Conservation (phyloP, 2,329 filamentous ascomycete species). For the Ceratocystis colombiana region DNA sequence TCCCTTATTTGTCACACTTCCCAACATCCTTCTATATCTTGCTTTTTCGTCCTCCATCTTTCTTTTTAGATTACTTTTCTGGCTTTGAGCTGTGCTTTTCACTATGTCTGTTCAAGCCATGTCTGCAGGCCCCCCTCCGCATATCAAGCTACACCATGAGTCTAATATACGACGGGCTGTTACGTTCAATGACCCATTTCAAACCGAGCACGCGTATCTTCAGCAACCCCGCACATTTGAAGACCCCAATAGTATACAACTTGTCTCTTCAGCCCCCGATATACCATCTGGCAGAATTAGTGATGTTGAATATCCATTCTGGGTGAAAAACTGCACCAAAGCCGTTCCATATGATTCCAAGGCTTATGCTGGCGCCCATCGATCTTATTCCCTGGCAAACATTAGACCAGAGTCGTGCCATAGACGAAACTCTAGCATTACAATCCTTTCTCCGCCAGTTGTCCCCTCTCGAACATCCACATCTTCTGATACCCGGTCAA, state of each 20-base stretch:
- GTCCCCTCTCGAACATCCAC: conserved; percentile 10
- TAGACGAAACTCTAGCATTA: conserved; percentile 18
- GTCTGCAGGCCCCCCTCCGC: conserved; percentile 8
- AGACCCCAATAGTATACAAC: conserved; percentile 9
- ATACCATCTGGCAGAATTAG: conserved; percentile 12
- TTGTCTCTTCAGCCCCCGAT: conserved; percentile 15
- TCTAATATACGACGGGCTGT: conserved; percentile 4
- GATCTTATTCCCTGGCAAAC: conserved; percentile 20
- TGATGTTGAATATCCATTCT: conserved; percentile 18
- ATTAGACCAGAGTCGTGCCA: conserved; percentile 21
- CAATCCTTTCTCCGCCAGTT: conserved; percentile 13
- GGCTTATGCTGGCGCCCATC: conserved; percentile 17
- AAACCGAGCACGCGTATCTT: not conserved
- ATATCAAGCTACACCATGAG: not conserved
- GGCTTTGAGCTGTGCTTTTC: not conserved
- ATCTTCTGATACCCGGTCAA: conserved; percentile 10
- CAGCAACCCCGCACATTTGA: conserved; percentile 20
- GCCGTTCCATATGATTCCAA: conserved; percentile 15
- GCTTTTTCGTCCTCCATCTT: not conserved
- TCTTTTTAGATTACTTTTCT: not conserved
- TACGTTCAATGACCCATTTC: conserved; percentile 18
- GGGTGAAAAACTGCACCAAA: conserved; percentile 17
- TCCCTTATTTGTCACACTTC: not conserved
- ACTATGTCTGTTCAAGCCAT: conserved; percentile 14
- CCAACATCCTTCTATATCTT: not conserved